Base-by-base conservation (phyloP, 495 filamentous ascomycete species). In the Cercophora scortea region DNA sequence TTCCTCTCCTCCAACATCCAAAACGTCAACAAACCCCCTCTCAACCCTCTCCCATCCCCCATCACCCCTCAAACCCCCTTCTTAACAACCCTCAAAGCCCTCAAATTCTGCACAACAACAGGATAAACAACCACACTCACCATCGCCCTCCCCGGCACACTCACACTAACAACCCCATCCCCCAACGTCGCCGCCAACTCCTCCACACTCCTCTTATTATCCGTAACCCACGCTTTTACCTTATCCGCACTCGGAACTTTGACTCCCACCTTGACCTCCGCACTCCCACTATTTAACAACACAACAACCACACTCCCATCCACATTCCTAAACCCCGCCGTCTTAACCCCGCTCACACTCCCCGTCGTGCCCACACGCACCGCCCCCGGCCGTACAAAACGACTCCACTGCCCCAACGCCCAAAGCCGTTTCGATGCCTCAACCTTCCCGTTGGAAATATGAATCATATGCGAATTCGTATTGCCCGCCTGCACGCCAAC, bases 331-430 rank as follows among this genome's bases (percentile, higher is more conserved):
- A 76, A 80, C 3, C 73, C 75, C 16, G 71, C 63, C 1, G 66
- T 61, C 25, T 63, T 61, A 4, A 79, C 45, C 2, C 63, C 61
- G 4, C 60, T 53, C 2, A 55, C 39, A n/a, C 59, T 45, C 57
- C 8, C 68, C 64, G 48, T 50, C 0, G 68, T 61, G 3, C 61
- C 68, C 16, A 80, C 64, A 7, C 77, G 53, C 4, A 67, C 60
- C 0, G 77, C 75, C 3, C 76, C 76, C 0, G 73, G 75, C 13
- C 73, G 57, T 35, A 77, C 71, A 50, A 70, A 74, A 13, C 71
- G 58, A 42, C 63, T 69, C 57, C 67, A 77, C 32, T 73, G 65
- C 0, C 64, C 76, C 53, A 76, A 69, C 0, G 75, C 75, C 76
- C 75, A 81, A 17, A 79, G 62, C 5, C 75, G 61, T 56, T 72